phyloP scores from a whole-genome alignment of 2,329 filamentous ascomycete genomes.

The Hortaea werneckii region DNA sequence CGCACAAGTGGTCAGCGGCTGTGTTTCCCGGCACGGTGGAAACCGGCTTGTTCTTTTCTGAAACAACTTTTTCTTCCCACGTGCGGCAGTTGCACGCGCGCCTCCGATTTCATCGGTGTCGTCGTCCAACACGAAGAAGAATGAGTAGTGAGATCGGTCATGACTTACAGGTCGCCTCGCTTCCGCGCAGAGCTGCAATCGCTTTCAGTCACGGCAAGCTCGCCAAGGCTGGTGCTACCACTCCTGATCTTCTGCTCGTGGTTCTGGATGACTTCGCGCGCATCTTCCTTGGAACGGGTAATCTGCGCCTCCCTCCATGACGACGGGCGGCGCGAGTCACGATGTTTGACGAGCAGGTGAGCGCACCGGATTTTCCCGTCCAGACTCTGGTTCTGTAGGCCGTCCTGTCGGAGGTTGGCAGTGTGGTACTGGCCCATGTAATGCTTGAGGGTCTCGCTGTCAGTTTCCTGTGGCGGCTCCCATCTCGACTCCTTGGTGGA shows the following conservation, averaged over 20 bases:
- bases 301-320: slow-evolving; percentile 92
- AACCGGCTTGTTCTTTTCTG: background rate
- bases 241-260: slow-evolving; percentile 68
- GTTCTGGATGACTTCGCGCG: slow-evolving; percentile 61
- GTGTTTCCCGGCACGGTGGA: background rate
- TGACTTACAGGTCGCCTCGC: slow-evolving; percentile 68
- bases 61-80: too few species aligned
- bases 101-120: too few species aligned
- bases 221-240: slow-evolving; percentile 60
- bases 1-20: slow-evolving; percentile 9
- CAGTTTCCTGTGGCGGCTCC: slow-evolving; percentile 82
- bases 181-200: slow-evolving; percentile 95
- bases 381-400: slow-evolving; percentile 16
- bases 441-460: slow-evolving; percentile 82
- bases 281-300: slow-evolving; percentile 79
- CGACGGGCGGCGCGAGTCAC: slow-evolving; percentile 73
- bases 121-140: background rate
- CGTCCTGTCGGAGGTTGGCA: slow-evolving; percentile 30
- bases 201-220: slow-evolving; percentile 78
- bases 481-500: slow-evolving; percentile 80
- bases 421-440: slow-evolving; percentile 87
- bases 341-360: slow-evolving; percentile 90
- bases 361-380: slow-evolving; percentile 86
- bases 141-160: background rate
- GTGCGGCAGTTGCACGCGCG: background rate